phyloP scores from a whole-genome alignment of 345 rosid genomes.

The Heritiera littoralis region DNA sequence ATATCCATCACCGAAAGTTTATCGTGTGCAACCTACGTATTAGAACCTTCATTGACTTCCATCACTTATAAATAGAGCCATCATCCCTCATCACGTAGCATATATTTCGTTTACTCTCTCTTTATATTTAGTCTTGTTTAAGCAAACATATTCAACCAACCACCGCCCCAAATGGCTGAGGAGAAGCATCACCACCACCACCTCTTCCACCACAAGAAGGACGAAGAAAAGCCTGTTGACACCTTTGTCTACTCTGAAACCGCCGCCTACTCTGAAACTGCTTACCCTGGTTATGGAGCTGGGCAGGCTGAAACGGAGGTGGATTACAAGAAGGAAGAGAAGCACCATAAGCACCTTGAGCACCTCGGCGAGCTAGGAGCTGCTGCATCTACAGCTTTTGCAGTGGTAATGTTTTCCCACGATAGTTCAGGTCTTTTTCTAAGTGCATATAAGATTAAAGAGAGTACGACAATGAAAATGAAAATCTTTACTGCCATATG shows the following conservation, averaged over 20 bases:
- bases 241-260: constrained; percentile 26
- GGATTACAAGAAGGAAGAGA: constrained; percentile 57
- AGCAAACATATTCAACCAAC: background rate
- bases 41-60: background rate
- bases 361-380: constrained; percentile 47
- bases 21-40: background rate
- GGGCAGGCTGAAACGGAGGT: constrained; percentile 1
- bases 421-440: too few relatives aligned
- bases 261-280: constrained; percentile 26
- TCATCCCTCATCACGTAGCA: background rate
- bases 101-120: background rate
- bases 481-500: too few relatives aligned
- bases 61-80: background rate
- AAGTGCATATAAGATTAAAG: too few relatives aligned
- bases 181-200: constrained; percentile 41
- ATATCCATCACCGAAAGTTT: background rate
- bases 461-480: too few relatives aligned
- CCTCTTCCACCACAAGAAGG: constrained; percentile 53
- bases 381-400: constrained; percentile 49
- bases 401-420: constrained; percentile 39
- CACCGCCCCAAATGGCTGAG: constrained; percentile 41
- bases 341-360: constrained; percentile 64
- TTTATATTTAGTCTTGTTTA: background rate
- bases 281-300: background rate
- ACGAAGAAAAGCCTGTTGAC: constrained; percentile 33